phyloP scores from a whole-genome alignment of 2,329 filamentous ascomycete species.

The Beauveria scarabaeidicola region DNA sequence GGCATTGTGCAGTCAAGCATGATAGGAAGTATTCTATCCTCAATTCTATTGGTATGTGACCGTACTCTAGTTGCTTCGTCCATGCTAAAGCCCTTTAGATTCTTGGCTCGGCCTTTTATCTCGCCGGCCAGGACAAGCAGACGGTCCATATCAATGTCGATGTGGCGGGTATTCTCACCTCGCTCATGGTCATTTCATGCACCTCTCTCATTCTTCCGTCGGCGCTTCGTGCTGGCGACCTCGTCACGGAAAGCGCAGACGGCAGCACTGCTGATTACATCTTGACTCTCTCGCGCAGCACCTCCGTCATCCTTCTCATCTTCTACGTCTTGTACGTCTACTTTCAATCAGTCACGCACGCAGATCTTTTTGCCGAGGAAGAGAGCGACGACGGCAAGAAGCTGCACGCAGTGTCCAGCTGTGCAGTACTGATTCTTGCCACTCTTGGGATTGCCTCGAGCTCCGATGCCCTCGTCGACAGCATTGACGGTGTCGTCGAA shows the following conservation, averaged over 20 bases:
- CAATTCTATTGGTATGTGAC: constrained; percentile 4
- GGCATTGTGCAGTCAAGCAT: constrained; percentile 10
- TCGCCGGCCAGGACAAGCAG: constrained; percentile 9
- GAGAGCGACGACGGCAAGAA: constrained; percentile 10
- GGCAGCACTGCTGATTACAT: constrained; percentile 8
- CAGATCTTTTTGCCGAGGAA: constrained; percentile 10
- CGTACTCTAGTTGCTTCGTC: not conserved
- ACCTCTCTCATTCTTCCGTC: constrained; percentile 9
- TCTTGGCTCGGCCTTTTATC: constrained; percentile 7
- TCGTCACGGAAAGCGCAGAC: not conserved
- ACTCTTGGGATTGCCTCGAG: constrained; percentile 15
- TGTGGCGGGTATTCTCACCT: constrained; percentile 9
- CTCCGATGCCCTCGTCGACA: constrained; percentile 21
- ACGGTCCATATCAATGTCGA: constrained; percentile 11
- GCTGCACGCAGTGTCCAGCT: constrained; percentile 13
- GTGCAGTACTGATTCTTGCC: constrained; percentile 13
- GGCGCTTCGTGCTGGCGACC: constrained; percentile 5
- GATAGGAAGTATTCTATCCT: constrained; percentile 11
- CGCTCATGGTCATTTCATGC: constrained; percentile 10
- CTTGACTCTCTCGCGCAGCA: constrained; percentile 8
- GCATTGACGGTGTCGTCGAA: constrained; percentile 15
- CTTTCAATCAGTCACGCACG: constrained; percentile 10
- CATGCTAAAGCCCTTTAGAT: not conserved
- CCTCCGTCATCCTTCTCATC: constrained; percentile 7
- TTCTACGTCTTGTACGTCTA: constrained; percentile 9